Evolutionary conservation across 805 yeast species (phyloP), one percentile per base, ranked within the genome.

Genomic region (Hanseniaspora mollemarum): DNA sequence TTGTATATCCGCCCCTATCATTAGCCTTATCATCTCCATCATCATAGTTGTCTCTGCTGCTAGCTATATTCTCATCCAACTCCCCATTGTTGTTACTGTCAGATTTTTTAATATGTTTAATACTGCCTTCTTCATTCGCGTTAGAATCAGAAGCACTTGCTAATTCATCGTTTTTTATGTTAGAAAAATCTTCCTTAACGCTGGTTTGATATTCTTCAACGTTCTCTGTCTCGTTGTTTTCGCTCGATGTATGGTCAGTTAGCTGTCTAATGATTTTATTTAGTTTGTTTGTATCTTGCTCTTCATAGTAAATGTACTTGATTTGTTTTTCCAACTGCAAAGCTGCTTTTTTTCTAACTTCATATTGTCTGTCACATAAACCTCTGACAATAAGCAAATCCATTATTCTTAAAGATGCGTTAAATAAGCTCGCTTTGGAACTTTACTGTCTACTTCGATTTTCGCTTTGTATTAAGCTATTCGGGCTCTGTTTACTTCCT

Each of bases 291-390:
- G 74, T 67, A 56, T 83, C 82, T 46, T 77, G 76, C 24, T 74
- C 72, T 2, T 76, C 76, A 10, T 10, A 83, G 61, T 19, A 83
- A 78, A 39, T 80, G 75, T 25, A 48, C 52, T 87, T 81, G 25
- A 90, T 86, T 18, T 80, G 72, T 53, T 80, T 77, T 60, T 92
- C 97, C 31, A 85, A 68, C 58, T 82, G 87, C 53, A 77, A 70
- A 1, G 94, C 92, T 0, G 90, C 86, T 0, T 80, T 73, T 61
- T 83, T 83, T 41, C 94, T 72, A 63, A 80, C 81, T 56, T 83
- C 94, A 61, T 83, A 83, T 21, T 83, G 72, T 43, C 87, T 72
- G 62, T 83, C 92, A 54, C 76, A 73, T 37, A 83, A 71, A 6
- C 88, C 87, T 58, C 80, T 77, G 48, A 74, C 74, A 40, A 83